Percentiles rank a stretch among this genome's conserved stretches.
Conservation (phyloP, 768 basidiomycete species). For the Scleroderma bovista region DNA sequence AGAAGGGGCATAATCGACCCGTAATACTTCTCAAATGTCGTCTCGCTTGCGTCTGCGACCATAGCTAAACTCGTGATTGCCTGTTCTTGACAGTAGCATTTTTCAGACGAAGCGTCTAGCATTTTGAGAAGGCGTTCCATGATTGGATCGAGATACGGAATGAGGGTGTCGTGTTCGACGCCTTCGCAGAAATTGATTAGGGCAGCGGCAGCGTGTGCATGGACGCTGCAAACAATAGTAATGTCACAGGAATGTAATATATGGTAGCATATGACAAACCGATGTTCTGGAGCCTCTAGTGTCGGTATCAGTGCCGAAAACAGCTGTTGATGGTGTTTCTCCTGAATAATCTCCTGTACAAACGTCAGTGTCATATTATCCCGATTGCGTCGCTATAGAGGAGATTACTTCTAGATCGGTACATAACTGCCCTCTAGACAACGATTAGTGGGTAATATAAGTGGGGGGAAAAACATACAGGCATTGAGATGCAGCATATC, state of each 20-base stretch:
- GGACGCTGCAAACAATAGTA: constrained; percentile 47
- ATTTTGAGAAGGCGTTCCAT: constrained; percentile 59
- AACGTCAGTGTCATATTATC: neutral
- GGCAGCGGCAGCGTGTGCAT: constrained; percentile 81
- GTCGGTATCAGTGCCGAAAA: constrained; percentile 68
- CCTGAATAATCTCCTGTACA: constrained; percentile 69
- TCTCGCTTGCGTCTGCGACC: constrained; percentile 83
- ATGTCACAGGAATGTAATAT: constrained; percentile 1
- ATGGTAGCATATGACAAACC: constrained; percentile 34
- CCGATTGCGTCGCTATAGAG: neutral
- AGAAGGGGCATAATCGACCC: constrained; percentile 75
- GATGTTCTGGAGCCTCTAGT: constrained; percentile 67
- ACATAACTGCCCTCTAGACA: constrained; percentile 73
- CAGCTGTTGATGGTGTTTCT: constrained; percentile 58
- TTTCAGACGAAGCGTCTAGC: constrained; percentile 48
- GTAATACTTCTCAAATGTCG: constrained; percentile 77
- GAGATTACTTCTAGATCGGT: constrained; percentile 72
- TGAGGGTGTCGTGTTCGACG: constrained; percentile 63
- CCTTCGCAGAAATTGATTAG: constrained; percentile 91
- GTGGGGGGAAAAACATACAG: constrained; percentile 41
- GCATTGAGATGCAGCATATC: constrained; percentile 82
- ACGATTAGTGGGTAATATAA: constrained; percentile 1
- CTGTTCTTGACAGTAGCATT: constrained; percentile 79
- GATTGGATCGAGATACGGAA: constrained; percentile 76
- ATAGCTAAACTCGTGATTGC: constrained; percentile 85